These are phyloP conservation scores for Phallus indusiatus DNA, from an alignment of 768 basidiomycete genomes.

Conservation along the genomic window DNA sequence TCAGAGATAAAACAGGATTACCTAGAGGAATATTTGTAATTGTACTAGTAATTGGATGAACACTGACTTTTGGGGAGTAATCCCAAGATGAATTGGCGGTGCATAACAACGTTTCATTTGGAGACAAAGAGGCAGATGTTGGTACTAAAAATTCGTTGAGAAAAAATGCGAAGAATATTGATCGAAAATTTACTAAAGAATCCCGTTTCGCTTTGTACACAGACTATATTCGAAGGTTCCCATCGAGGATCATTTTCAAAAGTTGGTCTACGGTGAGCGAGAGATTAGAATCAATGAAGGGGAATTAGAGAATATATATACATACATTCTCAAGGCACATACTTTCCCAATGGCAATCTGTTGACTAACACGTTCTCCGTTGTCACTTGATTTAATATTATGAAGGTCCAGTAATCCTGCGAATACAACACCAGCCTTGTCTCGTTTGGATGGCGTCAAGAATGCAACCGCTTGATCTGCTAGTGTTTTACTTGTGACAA, in stretches of 20 bases:
- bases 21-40: slow-evolving; percentile 17
- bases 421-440: slow-evolving; percentile 24
- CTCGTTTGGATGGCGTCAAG: background rate
- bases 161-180: background rate
- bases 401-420: slow-evolving; percentile 40
- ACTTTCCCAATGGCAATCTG: slow-evolving; percentile 40
- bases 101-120: slow-evolving; percentile 48
- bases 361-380: slow-evolving; percentile 20
- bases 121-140: slow-evolving; percentile 44
- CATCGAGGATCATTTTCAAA: slow-evolving; percentile 42
- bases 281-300: background rate
- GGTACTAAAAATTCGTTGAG: slow-evolving; percentile 37
- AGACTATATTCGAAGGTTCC: slow-evolving; percentile 38
- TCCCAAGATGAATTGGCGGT: slow-evolving; percentile 36
- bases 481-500: background rate
- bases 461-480: slow-evolving; percentile 1
- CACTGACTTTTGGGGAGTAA: slow-evolving; percentile 28
- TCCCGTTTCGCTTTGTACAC: slow-evolving; percentile 41
- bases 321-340: slow-evolving; percentile 46
- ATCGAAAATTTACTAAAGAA: slow-evolving; percentile 3
- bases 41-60: slow-evolving; percentile 35
- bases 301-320: background rate
- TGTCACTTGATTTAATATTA: slow-evolving; percentile 28
- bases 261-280: slow-evolving; percentile 34
- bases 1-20: background rate